Evolutionary conservation across 1,284 basidiomycete species (phyloP).

Genomic region (Pholiota adiposa): DNA sequence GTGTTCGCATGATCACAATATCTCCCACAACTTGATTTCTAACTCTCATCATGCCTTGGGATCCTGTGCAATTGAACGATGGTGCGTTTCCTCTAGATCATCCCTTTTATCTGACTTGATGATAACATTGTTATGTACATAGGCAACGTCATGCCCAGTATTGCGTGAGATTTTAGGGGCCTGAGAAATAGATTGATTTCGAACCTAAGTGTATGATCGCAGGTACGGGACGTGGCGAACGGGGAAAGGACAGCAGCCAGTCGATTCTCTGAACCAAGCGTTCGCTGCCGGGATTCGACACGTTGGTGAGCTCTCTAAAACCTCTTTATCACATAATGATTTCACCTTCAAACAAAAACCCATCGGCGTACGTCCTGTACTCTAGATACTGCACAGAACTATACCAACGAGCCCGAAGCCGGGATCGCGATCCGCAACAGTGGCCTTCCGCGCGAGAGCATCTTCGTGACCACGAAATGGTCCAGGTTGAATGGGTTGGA

Average conservation of each 20-base stretch:
- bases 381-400: constrained; percentile 51
- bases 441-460: constrained; percentile 44
- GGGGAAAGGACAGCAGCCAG: constrained; percentile 48
- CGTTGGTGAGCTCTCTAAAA: constrained; percentile 46
- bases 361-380: too few relatives aligned
- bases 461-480: constrained; percentile 64
- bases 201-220: not conserved
- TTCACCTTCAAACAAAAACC: too few relatives aligned
- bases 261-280: constrained; percentile 56
- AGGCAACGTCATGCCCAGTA: constrained; percentile 48
- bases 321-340: not conserved
- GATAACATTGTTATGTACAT: not conserved
- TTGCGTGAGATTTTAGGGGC: constrained; percentile 33
- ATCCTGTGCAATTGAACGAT: constrained; percentile 45
- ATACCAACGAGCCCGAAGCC: constrained; percentile 52
- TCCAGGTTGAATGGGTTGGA: constrained; percentile 55
- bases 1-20: not conserved
- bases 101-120: not conserved
- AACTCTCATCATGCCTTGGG: constrained; percentile 45
- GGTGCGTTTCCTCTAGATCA: constrained; percentile 35
- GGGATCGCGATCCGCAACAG: constrained; percentile 51
- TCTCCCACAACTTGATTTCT: not conserved
- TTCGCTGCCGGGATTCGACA: constrained; percentile 55
- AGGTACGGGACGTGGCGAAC: constrained; percentile 56
- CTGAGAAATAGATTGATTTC: not conserved